Base-by-base conservation (phyloP, 805 yeast genomes). In the Lipomyces spencermartinsiae region DNA sequence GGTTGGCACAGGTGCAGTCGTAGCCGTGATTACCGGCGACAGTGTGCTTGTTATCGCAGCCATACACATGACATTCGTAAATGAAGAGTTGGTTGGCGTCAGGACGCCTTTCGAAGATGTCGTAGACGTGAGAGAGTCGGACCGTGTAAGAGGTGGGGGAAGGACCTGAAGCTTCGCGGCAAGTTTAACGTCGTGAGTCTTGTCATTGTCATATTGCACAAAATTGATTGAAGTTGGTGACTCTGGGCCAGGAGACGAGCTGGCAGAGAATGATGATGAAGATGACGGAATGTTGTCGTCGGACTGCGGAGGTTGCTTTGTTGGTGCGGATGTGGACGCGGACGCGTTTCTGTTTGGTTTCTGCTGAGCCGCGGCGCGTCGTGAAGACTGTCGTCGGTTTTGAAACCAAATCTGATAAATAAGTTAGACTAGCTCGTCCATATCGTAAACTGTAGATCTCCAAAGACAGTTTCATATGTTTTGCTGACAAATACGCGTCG, bases 331-430 rank as follows among this genome's bases (percentile, higher is more conserved):
- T 37, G 25, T 10, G 57, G 65, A 65, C n/a, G 62, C 64, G 34
- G 62, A 55, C 33, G 70, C 39, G 63, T 54, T 65, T 29, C 65
- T 65, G 56, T 71, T 63, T 9, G 31, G 57, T 58, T 59, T 46
- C 43, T 60, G 65, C 60, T 37, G 34, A 10, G 69, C 63, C 29
- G 29, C 29, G 16, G 68, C 69, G 60, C 79, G 75, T 12, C 82
- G 77, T 71, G 89, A 80, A 49, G 93, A 85, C 79, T 94, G 98
- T 78, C 99, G 86, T 78, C 88, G 91, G 80, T 95, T 95, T 80
- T 95, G 99, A 81, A 95, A 95, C 99, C 99, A 95, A 71, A 94
- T 92, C 73, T 71, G 31, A 25, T 29, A 35, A 12, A 35, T n/a
- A 10, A n/a, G 58, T n/a, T 12, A 55, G 14, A 61, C 14, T 16